phyloP scores from a whole-genome alignment of 2,329 filamentous ascomycete species.

The Chlorencoelia australis region DNA sequence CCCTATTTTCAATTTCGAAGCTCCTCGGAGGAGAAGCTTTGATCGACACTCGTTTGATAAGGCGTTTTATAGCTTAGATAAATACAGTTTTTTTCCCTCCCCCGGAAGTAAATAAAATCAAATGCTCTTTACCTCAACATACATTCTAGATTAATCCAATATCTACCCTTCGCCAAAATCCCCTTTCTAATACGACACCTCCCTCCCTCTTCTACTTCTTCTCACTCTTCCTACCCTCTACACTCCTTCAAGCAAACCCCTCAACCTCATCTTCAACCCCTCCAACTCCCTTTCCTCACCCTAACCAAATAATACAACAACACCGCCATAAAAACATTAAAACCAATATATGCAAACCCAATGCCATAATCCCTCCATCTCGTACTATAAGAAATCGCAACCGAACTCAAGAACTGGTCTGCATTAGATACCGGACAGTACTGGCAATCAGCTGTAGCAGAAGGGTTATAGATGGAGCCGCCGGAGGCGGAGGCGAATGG shows the following conservation, averaged over 20 bases:
- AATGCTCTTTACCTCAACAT: too few species aligned
- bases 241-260: conserved; percentile 12
- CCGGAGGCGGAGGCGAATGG: conserved; percentile 38
- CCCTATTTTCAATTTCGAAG: too few species aligned
- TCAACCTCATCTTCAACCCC: conserved; percentile 9
- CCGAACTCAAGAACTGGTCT: conserved; percentile 40
- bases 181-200: conserved; percentile 7
- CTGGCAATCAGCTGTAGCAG: conserved; percentile 40
- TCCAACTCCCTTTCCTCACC: conserved; percentile 20
- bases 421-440: conserved; percentile 47
- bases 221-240: conserved; percentile 17
- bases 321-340: conserved; percentile 44
- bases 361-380: conserved; percentile 62
- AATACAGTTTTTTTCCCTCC: too few species aligned
- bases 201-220: conserved; percentile 6
- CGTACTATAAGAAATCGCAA: conserved; percentile 43
- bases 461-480: conserved; percentile 43
- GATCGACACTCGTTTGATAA: too few species aligned
- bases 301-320: conserved; percentile 42
- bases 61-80: too few species aligned
- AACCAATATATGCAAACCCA: conserved; percentile 46
- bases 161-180: conserved; percentile 1
- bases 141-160: too few species aligned
- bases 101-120: too few species aligned
- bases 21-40: too few species aligned